Conservation (phyloP, 768 basidiomycete species). For the Lactarius tabidus region DNA sequence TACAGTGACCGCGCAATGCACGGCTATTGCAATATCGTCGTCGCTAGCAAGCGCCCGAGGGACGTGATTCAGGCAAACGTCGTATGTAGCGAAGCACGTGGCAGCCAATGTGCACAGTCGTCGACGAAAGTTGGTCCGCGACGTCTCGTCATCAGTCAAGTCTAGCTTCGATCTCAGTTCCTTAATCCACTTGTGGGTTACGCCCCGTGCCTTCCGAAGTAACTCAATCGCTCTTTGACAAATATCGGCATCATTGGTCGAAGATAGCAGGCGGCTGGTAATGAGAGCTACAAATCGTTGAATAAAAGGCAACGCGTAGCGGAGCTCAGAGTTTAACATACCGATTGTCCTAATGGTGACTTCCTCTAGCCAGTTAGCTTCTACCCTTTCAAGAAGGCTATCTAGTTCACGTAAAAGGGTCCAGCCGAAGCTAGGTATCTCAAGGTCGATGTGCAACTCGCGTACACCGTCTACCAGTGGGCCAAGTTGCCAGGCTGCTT, state of each 20-base stretch:
- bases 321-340: background rate
- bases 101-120: conserved; percentile 8
- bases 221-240: background rate
- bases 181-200: background rate
- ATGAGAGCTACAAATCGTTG: background rate
- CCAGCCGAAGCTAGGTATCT: conserved; percentile 32
- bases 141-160: background rate
- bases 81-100: conserved; percentile 7
- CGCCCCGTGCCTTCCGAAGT: background rate
- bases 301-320: too few species aligned
- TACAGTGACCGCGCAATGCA: conserved; percentile 7
- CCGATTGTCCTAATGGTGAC: background rate
- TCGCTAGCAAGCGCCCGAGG: background rate
- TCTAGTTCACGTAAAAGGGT: conserved; percentile 37
- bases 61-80: background rate
- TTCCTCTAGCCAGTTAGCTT: conserved; percentile 38
- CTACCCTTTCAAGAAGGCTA: conserved; percentile 34
- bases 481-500: conserved; percentile 44
- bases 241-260: background rate
- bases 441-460: conserved; percentile 41
- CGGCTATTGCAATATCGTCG: background rate
- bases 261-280: background rate
- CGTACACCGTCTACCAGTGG: conserved; percentile 22
- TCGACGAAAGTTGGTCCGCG: background rate
- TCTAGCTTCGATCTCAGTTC: background rate